Conservation (phyloP, 768 basidiomycete genomes). For the Filobasidium wieringae region DNA sequence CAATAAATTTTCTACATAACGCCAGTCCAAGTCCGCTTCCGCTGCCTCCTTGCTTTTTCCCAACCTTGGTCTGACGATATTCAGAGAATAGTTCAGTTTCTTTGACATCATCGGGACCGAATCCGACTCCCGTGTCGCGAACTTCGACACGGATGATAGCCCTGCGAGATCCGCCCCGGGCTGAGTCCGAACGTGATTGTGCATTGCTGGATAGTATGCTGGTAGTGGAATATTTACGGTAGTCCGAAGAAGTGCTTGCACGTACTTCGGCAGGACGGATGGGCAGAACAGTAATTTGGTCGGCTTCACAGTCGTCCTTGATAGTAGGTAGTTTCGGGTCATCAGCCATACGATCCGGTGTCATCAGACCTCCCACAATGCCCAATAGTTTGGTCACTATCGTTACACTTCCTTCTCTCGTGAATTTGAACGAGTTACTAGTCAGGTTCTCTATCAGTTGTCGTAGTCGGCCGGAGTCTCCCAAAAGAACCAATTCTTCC, state of each 20-base stretch:
- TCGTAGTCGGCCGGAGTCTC: constrained; percentile 68
- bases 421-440: constrained; percentile 43
- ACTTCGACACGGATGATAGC: constrained; percentile 64
- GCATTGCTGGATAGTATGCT: background rate
- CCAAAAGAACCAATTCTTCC: constrained; percentile 47
- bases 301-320: background rate
- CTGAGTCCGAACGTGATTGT: background rate
- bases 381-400: constrained; percentile 50
- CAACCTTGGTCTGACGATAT: constrained; percentile 37
- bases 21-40: constrained; percentile 63
- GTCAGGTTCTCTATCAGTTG: constrained; percentile 76
- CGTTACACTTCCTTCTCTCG: constrained; percentile 45
- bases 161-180: constrained; percentile 9
- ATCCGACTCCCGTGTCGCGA: constrained; percentile 58
- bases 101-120: constrained; percentile 55
- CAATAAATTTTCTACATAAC: constrained; percentile 66
- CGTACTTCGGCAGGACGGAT: no score
- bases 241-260: no score
- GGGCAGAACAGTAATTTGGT: background rate
- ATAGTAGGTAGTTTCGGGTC: background rate
- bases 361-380: background rate
- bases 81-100: constrained; percentile 42
- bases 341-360: background rate
- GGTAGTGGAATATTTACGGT: no score
- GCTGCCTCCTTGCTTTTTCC: constrained; percentile 45